phyloP scores from a whole-genome alignment of 345 rosid species.

The Salix purpurea region DNA sequence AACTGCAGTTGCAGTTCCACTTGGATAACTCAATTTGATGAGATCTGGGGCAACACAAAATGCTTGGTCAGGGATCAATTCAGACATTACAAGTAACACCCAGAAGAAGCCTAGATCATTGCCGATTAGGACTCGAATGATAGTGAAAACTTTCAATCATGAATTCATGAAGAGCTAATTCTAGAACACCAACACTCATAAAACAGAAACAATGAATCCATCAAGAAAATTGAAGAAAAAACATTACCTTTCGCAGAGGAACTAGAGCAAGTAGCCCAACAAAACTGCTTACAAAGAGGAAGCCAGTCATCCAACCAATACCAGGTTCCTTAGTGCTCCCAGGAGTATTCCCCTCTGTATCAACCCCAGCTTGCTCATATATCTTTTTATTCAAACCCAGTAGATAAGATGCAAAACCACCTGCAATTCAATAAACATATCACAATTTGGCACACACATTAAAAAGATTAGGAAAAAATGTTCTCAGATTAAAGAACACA shows the following conservation, averaged over 20 bases:
- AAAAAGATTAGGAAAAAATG: neutral
- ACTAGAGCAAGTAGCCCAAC: slow-evolving; percentile 82
- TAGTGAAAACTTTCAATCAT: neutral
- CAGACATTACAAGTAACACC: neutral
- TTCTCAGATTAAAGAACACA: neutral
- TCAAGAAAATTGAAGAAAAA: neutral
- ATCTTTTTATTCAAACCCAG: slow-evolving; percentile 70
- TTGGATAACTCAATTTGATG: slow-evolving; percentile 16
- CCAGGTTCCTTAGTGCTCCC: slow-evolving; percentile 73
- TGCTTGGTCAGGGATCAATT: neutral
- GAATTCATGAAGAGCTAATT: neutral
- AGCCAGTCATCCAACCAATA: slow-evolving; percentile 83
- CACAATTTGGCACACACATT: neutral
- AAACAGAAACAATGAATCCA: neutral
- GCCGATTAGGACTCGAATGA: neutral
- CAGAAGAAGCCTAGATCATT: neutral
- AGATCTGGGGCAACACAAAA: slow-evolving; percentile 42
- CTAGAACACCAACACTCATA: neutral
- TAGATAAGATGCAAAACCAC: slow-evolving; percentile 93
- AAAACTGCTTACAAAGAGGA: slow-evolving; percentile 68
- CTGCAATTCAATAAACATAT: slow-evolving; percentile 29
- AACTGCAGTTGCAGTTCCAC: no score
- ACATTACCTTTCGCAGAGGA: slow-evolving; percentile 74
- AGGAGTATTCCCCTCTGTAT: slow-evolving; percentile 62
- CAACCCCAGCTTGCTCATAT: slow-evolving; percentile 60